Base-by-base conservation (phyloP, 1,139 yeast genomes). In the Geotrichum phurueaensis region DNA sequence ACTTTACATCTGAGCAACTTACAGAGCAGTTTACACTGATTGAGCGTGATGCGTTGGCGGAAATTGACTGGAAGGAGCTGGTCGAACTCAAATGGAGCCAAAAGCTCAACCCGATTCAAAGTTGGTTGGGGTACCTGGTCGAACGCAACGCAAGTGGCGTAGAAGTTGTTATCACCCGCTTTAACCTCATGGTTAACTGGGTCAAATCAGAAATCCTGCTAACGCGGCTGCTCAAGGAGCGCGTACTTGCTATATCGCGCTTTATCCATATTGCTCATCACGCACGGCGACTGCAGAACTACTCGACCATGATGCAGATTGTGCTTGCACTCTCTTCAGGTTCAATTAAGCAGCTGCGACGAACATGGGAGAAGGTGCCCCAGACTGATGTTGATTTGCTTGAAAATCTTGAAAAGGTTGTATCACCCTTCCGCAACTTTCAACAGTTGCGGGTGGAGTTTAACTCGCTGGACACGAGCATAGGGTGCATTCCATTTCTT, bases 11-110 rank as follows among this genome's bases (percentile, higher is more conserved):
- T 0, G 75, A 77, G 59, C 75, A 81, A 0, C 76, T 94, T 50
- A 90, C 96, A 5, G 81, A 84, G 61, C 97, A 92, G 68, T 79
- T 94, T 73, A 92, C 98, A 0, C 72, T 88, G 58, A 88, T 94
- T 65, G 99, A 94, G 71, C 79, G 85, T 60, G 98, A 92, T 72
- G 83, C 92, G 58, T 73, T 92, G 45, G 82, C 84, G 59, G 97
- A 90, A 67, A 81, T 94, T 54, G 98, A 92, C 72, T 92, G 98
- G 98, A 86, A 86, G 69, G 97, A 90, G 67, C 78, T 92, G 59
- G 80, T 92, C 60, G 95, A 90, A 67, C 76, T 89, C 65, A 81
- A 84, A 62, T 88, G 96, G 91, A 82, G 82, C 64, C 82, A 82
- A 63, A 83, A 84, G 51, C 75, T 88, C 53, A 66, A 80, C 1